A percentile compares a stretch with the other conserved stretches of the same genome.
Conservation (phyloP, 2,329 filamentous ascomycete species). For the Phyllosticta capitalensis region DNA sequence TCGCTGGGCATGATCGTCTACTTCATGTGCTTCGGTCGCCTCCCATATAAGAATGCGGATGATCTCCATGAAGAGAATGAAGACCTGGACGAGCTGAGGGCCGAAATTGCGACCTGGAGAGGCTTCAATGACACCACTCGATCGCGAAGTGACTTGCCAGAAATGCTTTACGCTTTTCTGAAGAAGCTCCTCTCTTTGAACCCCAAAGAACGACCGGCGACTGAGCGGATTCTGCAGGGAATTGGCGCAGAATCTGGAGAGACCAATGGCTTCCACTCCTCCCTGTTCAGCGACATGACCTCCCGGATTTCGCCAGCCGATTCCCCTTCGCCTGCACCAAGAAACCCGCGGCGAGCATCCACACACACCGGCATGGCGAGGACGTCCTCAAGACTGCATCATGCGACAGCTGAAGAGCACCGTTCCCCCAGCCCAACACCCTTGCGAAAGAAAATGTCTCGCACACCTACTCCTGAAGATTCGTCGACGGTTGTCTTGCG, state of each 20-base stretch:
- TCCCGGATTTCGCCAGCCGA: conserved; percentile 38
- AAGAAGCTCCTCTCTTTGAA: conserved; percentile 71
- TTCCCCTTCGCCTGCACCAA: conserved; percentile 26
- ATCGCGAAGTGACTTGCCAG: conserved; percentile 72
- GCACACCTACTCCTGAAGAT: conserved; percentile 2
- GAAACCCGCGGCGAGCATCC: conserved; percentile 16
- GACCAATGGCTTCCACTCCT: conserved; percentile 30
- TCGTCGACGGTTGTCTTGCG: conserved; percentile 5
- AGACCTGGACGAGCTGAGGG: conserved; percentile 73
- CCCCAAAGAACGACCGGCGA: conserved; percentile 67
- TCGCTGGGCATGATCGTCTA: conserved; percentile 97
- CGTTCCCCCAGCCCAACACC: conserved; percentile 26
- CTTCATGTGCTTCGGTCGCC: conserved; percentile 87
- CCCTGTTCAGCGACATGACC: conserved; percentile 24
- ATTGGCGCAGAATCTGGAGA: conserved; percentile 59
- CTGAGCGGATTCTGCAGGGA: conserved; percentile 71
- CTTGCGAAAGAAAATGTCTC: not conserved
- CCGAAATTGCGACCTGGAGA: conserved; percentile 77
- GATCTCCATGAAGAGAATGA: conserved; percentile 83
- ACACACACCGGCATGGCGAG: conserved; percentile 18
- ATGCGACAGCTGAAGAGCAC: conserved; percentile 20
- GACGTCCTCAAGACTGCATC: conserved; percentile 25
- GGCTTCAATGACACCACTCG: conserved; percentile 73
- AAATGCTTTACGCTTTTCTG: conserved; percentile 75
- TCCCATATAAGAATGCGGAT: conserved; percentile 81